Base-by-base conservation (phyloP, 345 rosid species). In the Syzygium aromaticum region DNA sequence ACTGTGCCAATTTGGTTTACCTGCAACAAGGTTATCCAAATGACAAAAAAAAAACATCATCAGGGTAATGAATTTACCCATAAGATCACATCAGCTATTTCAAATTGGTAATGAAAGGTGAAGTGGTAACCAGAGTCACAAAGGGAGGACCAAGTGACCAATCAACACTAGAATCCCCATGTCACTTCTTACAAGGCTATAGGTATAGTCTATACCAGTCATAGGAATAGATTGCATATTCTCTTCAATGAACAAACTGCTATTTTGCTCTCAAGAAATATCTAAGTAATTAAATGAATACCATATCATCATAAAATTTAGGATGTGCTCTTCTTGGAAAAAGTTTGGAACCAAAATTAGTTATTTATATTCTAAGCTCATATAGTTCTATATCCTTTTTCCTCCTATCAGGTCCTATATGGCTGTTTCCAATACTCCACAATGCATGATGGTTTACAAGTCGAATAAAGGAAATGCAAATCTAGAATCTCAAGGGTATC, bases 1-100 rank as follows among this genome's bases (percentile, higher is more conserved):
- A 98, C 98, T 51, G 98, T 92, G 83, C 99, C 99, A 30, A 98
- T 96, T 94, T 98, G 99, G 94, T 96, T 98, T 88, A 96, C 99
- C 99, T 96, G 96, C 77, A 88, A 52, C 33, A 10, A 82, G 22
- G 52, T 64, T 23, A 87, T 85, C 87, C 57, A 86, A 86, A 73
- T 85, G 52, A 88, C 1, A 46, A 46, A 54, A 43, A 57, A 25
- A 1, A 43, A 43, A 43, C 54, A 59, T 30, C 49, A 12, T 51
- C 23, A 46, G 27, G 40, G 25, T 3, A 73, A 86, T 38, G 49
- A 21, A 7, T 21, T 73, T 33, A 2, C 14, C 80, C 80, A 73
- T 73, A 19, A 38, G 49, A 73, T 73, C 80, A 9, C 12, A 73
- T 73, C 49, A 73, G 49, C 9, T 9, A 38, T 38, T 40, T 33